Evolutionary conservation across 1,284 basidiomycete genomes (phyloP).

Genomic region (Ganoderma sinense): DNA sequence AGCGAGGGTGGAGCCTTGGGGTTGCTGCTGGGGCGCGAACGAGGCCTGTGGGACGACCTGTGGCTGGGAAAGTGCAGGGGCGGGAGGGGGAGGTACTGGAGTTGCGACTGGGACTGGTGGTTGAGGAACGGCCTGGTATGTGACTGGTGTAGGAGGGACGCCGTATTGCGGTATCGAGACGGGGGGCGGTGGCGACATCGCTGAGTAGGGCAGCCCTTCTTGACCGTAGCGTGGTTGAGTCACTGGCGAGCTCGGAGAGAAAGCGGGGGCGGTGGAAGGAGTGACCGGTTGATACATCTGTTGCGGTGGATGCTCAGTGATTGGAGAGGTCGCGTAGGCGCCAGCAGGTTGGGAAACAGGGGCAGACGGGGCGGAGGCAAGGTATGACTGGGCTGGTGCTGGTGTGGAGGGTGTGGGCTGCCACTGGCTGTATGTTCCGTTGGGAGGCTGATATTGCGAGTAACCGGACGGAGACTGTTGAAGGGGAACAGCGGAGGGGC

Average conservation of each 20-base stretch:
- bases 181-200: constrained; percentile 32
- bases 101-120: constrained; percentile 21
- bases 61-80: constrained; percentile 20
- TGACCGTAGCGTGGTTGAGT: constrained; percentile 21
- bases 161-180: constrained; percentile 40
- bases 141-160: constrained; percentile 21
- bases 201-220: constrained; percentile 24
- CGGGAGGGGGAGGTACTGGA: constrained; percentile 17
- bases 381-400: constrained; percentile 22
- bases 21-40: constrained; percentile 25
- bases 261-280: constrained; percentile 14
- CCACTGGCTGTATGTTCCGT: constrained; percentile 38
- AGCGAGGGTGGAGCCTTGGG: constrained; percentile 37
- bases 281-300: constrained; percentile 29
- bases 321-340: constrained; percentile 24
- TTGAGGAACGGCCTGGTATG: constrained; percentile 29
- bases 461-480: constrained; percentile 34
- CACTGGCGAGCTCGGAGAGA: constrained; percentile 20
- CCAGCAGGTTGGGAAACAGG: constrained; percentile 21
- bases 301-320: constrained; percentile 23
- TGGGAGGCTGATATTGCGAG: constrained; percentile 36
- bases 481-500: constrained; percentile 39
- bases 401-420: constrained; percentile 32
- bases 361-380: constrained; percentile 27
- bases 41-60: constrained; percentile 10